phyloP scores from a whole-genome alignment of 139 green algal species.

The Coccomyxa sp. region DNA sequence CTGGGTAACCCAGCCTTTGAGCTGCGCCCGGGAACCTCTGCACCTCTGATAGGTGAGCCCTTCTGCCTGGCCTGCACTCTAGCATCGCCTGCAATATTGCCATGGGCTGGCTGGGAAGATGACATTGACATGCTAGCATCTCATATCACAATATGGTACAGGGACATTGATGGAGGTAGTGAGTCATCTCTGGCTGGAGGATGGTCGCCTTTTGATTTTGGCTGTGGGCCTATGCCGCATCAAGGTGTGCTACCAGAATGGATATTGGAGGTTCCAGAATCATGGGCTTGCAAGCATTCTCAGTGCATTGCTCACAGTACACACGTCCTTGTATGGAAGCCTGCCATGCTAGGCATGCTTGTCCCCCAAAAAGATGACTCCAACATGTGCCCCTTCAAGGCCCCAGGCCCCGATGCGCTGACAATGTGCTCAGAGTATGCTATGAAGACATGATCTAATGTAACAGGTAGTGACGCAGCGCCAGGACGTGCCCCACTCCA shows the following conservation, averaged over 20 bases:
- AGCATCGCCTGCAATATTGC: too few species aligned
- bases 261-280: not conserved
- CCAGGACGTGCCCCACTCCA: conserved; percentile 31
- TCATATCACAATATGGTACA: too few species aligned
- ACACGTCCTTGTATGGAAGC: not conserved
- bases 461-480: conserved; percentile 16
- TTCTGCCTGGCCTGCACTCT: too few species aligned
- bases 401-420: not conserved
- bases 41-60: conserved; percentile 31
- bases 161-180: conserved; percentile 39
- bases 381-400: not conserved
- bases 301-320: not conserved
- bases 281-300: not conserved
- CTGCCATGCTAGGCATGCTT: not conserved
- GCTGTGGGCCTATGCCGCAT: conserved; percentile 33
- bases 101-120: too few species aligned
- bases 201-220: conserved; percentile 48
- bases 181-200: conserved; percentile 29
- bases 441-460: not conserved
- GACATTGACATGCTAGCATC: too few species aligned
- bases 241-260: conserved; percentile 12
- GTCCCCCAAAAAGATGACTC: not conserved
- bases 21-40: conserved; percentile 16
- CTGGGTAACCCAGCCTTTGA: conserved; percentile 26
- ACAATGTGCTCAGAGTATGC: not conserved